Evolutionary conservation across 2,329 filamentous ascomycete species (phyloP).

Genomic region (Penicillium decumbens): DNA sequence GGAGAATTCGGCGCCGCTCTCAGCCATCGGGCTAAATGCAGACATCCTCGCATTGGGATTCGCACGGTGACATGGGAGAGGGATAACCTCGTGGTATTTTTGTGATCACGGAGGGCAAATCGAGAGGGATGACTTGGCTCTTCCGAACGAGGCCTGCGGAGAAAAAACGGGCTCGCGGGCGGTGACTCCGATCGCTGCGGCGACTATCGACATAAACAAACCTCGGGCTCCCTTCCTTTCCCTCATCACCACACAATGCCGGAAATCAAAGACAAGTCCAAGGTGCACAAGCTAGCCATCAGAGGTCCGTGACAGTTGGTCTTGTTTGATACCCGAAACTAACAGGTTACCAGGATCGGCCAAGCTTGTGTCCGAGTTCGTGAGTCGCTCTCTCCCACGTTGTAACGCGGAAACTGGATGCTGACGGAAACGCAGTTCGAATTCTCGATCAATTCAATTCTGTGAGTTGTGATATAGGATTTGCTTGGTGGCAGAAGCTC

Average conservation of each 20-base stretch:
- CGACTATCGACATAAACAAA: constrained; percentile 40
- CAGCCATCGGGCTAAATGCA: constrained; percentile 46
- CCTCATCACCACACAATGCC: constrained; percentile 34
- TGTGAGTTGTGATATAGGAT: constrained; percentile 53
- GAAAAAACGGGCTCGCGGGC: constrained; percentile 29
- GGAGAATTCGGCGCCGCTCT: constrained; percentile 37
- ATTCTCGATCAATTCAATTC: constrained; percentile 95
- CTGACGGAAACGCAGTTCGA: constrained; percentile 62
- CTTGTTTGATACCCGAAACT: constrained; percentile 19
- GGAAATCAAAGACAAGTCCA: constrained; percentile 64
- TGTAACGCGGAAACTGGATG: background rate
- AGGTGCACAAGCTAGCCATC: constrained; percentile 84
- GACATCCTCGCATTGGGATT: constrained; percentile 46
- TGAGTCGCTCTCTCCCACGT: constrained; percentile 46
- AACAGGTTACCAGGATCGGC: constrained; percentile 55
- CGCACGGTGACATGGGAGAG: constrained; percentile 32
- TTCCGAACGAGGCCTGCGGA: constrained; percentile 24
- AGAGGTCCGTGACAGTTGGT: constrained; percentile 31
- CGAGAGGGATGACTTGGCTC: constrained; percentile 2
- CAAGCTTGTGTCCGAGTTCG: constrained; percentile 92
- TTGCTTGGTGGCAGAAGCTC: background rate
- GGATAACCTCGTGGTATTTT: constrained; percentile 2
- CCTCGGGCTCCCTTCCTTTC: constrained; percentile 7
- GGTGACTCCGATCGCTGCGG: constrained; percentile 33
- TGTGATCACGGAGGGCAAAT: constrained; percentile 3